These are phyloP conservation scores for Protoeuglena noctilucae DNA, from an alignment of 139 green algal species.

Conservation along the genomic window DNA sequence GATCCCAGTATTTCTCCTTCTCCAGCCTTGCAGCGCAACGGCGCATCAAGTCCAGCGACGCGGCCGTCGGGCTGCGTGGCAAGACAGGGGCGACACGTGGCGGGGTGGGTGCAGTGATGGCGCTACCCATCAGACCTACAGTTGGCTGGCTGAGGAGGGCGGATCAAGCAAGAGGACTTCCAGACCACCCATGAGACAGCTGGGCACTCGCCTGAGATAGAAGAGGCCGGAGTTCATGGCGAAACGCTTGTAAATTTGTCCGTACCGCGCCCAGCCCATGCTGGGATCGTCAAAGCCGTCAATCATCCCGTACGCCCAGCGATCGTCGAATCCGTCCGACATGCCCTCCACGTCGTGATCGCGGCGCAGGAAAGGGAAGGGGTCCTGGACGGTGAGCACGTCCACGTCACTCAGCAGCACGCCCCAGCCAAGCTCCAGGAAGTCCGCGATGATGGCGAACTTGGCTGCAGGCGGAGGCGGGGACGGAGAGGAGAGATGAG, in stretches of 20 bases:
- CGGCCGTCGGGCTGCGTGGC: no score
- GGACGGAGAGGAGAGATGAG: no score
- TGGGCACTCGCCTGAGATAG: conserved; percentile 47
- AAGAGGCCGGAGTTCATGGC: conserved; percentile 78
- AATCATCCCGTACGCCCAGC: conserved; percentile 69
- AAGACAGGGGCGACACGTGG: no score
- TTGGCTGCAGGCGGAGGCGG: conserved; percentile 9
- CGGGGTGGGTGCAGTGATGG: no score
- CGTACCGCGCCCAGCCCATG: conserved; percentile 76
- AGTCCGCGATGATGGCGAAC: conserved; percentile 80
- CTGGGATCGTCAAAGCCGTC: conserved; percentile 65
- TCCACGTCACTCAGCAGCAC: conserved; percentile 92
- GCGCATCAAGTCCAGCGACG: conserved; percentile 9
- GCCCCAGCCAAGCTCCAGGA: conserved; percentile 69
- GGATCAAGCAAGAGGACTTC: no score
- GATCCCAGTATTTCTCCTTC: conserved; percentile 70
- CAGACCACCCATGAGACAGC: no score
- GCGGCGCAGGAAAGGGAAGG: conserved; percentile 46
- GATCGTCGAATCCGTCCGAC: conserved; percentile 68
- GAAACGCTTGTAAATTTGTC: conserved; percentile 42
- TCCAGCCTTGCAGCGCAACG: conserved; percentile 38
- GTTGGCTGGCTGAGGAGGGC: no score
- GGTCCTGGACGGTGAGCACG: conserved; percentile 59
- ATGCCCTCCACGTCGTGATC: conserved; percentile 55
- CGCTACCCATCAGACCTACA: no score